These are phyloP conservation scores for Linum tenue DNA, from an alignment of 345 rosid genomes.

Conservation along the genomic window DNA sequence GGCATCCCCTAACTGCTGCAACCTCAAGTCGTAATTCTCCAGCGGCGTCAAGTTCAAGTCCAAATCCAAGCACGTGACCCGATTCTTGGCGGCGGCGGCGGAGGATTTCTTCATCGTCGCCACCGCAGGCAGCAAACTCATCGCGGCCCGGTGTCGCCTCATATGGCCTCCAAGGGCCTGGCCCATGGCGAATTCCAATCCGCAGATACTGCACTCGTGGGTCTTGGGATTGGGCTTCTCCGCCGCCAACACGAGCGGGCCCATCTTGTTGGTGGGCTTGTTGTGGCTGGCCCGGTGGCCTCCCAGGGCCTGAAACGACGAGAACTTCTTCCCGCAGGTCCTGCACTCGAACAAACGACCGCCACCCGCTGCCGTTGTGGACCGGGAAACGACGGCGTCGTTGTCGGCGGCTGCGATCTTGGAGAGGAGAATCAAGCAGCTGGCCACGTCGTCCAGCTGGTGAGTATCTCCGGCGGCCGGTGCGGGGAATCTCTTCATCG, in stretches of 20 bases:
- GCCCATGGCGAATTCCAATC: neutral
- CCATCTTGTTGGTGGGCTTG: constrained; percentile 31
- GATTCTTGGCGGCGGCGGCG: neutral
- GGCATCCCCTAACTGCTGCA: constrained; percentile 1
- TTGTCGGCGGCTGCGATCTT: constrained; percentile 28
- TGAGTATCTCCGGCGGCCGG: constrained; percentile 9
- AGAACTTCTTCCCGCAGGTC: constrained; percentile 66
- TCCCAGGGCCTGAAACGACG: constrained; percentile 84
- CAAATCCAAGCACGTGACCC: neutral
- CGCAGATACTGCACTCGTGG: neutral
- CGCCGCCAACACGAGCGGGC: neutral
- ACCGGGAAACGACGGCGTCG: neutral
- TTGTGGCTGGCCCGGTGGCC: constrained; percentile 93
- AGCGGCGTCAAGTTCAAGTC: neutral
- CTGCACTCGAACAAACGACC: constrained; percentile 60
- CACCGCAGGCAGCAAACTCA: neutral
- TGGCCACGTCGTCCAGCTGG: constrained; percentile 34
- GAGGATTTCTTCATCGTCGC: neutral
- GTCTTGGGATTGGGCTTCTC: neutral
- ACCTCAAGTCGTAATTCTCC: constrained; percentile 3
- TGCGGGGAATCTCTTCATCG: constrained; percentile 32
- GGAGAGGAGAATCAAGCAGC: constrained; percentile 59
- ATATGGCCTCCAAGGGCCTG: constrained; percentile 4
- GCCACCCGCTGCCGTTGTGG: neutral
- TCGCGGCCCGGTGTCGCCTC: neutral